These are phyloP conservation scores for Tephrocybe rancida DNA, from an alignment of 768 basidiomycete species.

Conservation along the genomic window DNA sequence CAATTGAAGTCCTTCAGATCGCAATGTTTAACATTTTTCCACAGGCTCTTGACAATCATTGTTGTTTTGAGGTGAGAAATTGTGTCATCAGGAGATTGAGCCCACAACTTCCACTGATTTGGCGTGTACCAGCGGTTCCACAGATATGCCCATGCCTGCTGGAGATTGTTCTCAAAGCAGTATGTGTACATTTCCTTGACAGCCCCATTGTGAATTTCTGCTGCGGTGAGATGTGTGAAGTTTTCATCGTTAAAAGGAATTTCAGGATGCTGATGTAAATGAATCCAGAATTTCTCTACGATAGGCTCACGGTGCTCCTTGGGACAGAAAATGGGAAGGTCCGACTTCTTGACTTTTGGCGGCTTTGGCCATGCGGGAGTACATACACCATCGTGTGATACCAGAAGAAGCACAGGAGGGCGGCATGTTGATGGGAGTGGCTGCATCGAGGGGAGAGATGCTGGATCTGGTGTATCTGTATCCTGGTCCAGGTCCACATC, in stretches of 20 bases:
- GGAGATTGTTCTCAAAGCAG: slow-evolving; percentile 20
- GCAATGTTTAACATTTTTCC: slow-evolving; percentile 22
- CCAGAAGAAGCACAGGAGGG: slow-evolving; percentile 16
- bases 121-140: slow-evolving; percentile 26
- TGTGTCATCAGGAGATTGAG: not conserved
- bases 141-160: slow-evolving; percentile 26
- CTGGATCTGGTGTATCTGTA: no score
- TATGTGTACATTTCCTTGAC: slow-evolving; percentile 25
- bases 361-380: not conserved
- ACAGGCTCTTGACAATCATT: slow-evolving; percentile 26
- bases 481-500: slow-evolving; percentile 1
- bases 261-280: slow-evolving; percentile 6
- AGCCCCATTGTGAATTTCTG: slow-evolving; percentile 15
- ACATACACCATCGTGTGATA: no score
- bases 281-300: not conserved
- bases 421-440: not conserved
- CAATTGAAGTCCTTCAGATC: slow-evolving; percentile 22
- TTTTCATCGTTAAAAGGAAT: no score
- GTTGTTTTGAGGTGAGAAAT: slow-evolving; percentile 19
- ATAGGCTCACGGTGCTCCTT: not conserved
- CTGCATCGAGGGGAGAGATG: not conserved
- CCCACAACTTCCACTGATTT: slow-evolving; percentile 22
- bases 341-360: no score
- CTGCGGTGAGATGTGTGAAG: not conserved
- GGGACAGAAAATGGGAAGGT: not conserved